phyloP scores from a whole-genome alignment of 1,139 yeast genomes.

The Scheffersomyces cryptocercus region DNA sequence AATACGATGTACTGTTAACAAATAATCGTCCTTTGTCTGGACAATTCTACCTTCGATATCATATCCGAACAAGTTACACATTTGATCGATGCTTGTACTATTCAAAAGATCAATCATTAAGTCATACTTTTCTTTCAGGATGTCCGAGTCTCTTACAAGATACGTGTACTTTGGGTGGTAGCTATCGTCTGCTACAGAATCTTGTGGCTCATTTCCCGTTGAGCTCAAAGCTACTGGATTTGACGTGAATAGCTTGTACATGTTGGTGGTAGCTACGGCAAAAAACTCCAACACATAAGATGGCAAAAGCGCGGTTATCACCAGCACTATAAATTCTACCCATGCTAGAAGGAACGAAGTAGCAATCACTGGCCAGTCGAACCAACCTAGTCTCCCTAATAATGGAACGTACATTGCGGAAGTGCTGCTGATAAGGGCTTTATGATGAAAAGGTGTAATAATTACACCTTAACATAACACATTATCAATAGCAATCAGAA shows the following conservation, averaged over 20 bases:
- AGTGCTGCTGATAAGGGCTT: too few relatives aligned
- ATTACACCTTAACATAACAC: too few relatives aligned
- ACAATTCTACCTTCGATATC: conserved; percentile 40
- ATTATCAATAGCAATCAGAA: too few relatives aligned
- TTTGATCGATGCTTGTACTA: conserved; percentile 32
- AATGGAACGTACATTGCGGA: conserved; percentile 36
- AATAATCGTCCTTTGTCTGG: conserved; percentile 39
- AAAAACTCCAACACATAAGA: conserved; percentile 27
- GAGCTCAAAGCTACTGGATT: conserved; percentile 31
- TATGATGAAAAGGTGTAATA: too few relatives aligned
- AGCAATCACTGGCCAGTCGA: conserved; percentile 40
- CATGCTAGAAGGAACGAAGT: conserved; percentile 42
- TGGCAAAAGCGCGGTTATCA: conserved; percentile 38
- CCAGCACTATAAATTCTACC: conserved; percentile 37
- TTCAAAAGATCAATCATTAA: conserved; percentile 35
- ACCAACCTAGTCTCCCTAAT: conserved; percentile 31
- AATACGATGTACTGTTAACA: conserved; percentile 37
- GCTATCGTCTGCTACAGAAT: conserved; percentile 2
- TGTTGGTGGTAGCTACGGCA: conserved; percentile 27
- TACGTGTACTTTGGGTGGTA: conserved; percentile 4
- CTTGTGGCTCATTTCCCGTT: conserved; percentile 6
- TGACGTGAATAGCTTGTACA: conserved; percentile 27
- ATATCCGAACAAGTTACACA: conserved; percentile 42
- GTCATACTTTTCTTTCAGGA: conserved; percentile 24
- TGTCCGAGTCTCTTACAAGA: conserved; percentile 9